Evolutionary conservation across 2,329 filamentous ascomycete genomes (phyloP), one percentile per base, ranked within the genome.

Genomic region (Talaromyces amestolkiae): DNA sequence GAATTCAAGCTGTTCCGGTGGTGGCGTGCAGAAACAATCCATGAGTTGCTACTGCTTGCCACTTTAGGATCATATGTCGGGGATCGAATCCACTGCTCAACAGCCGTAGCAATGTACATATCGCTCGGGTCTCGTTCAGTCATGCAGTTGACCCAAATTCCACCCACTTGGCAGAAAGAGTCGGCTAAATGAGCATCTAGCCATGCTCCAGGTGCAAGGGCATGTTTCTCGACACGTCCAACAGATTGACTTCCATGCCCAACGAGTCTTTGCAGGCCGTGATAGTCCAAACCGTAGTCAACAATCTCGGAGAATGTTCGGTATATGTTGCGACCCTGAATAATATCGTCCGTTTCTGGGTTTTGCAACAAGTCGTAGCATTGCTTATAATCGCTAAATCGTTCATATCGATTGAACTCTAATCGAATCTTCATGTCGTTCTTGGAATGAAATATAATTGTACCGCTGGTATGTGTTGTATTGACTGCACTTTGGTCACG

Each of bases 371-470:
- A 67, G 15, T 53, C 59, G 11, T 51, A 41, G 51, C n/a, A 77
- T 4, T 72, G 73, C 19, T 73, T 49, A 58, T 77, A 72, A 17
- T 67, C 69, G 33, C 78, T 69, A 0, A 81, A 71, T 22, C 78
- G 74, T 64, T 72, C 72, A 41, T 69, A 75, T 1, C 72, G 72
- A 0, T 59, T 63, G 54, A 78, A 76, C 35, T 75, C 71, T 9
- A 4, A 19, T n/a, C 17, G 41, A 19, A 43, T 43, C 5, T 43
- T 43, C 6, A 13, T 3, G 8, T 43, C 41, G 3, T n/a, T 19
- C 17, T 43, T 43, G 17, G 41, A 43, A 43, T 43, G 41, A 9
- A 43, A 43, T 17, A 43, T 43, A 8, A 43, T 19, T 15, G 8
- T 43, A 19, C 41, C 41, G 41, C 41, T 43, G 17, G 41, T n/a